Base-by-base conservation (phyloP, 2,329 filamentous ascomycete genomes). In the Ceratocystis ficicola region DNA sequence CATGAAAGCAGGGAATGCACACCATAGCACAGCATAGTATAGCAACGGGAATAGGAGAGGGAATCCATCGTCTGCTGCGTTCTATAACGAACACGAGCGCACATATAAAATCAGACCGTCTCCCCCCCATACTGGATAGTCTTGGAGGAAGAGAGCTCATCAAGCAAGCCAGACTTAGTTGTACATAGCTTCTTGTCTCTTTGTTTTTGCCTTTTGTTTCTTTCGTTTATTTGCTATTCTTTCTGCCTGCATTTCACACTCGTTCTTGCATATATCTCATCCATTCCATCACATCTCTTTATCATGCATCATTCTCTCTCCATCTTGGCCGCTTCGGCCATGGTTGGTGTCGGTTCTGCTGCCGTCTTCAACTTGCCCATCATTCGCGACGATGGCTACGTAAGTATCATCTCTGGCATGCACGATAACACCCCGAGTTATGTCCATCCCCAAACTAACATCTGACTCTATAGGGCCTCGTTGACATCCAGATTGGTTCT, bases 401-500 rank as follows among this genome's bases (percentile, higher is more conserved):
- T 68, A 64, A 61, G 67, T 66, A n/a, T 12, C 44, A 2, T 12
- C 6, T 32, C 44, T 20, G 17, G 17, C 30, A 7, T 3, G 1
- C 28, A 41, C 12, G 10, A 15, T 41, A 15, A 5, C 17, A n/a
- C 1, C 6, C 55, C 28, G 15, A 5, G 25, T 32, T 7, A 25
- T 17, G n/a, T 44, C 15, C 28, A 12, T 41, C 15, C 15, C 20
- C n/a, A 32, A 30, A 3, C 44, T 63, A 52, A 57, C 55, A 61
- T 36, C 22, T 4, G 17, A 15, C 48, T 20, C 36, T 44, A 68
- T 32, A 68, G 67, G 60, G 20, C 60, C 48, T 64, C 15, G 68
- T 69, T 20, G 50, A 68, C 7, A 17, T 69, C n/a, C 17, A 65
- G 76, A 59, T 73, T 10, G 75, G 75, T 48, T 73, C 72, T 2